Evolutionary conservation across 352 stramenopile genomes (phyloP).

Genomic region (Phytophthora idaei): DNA sequence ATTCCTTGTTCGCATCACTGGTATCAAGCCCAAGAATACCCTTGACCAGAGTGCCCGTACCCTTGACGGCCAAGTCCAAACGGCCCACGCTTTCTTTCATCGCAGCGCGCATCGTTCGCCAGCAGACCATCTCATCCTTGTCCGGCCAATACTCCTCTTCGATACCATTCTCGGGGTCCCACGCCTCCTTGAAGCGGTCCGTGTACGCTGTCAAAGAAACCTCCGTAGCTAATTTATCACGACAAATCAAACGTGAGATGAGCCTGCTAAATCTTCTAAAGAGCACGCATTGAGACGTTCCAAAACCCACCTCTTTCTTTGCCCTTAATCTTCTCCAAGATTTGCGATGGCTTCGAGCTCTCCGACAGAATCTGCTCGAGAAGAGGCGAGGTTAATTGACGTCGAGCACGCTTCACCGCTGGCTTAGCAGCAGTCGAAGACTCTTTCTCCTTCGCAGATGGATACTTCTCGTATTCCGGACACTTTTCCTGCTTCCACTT

Average conservation of each 20-base stretch:
- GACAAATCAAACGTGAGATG: neutral
- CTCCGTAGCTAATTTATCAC: slow-evolving; percentile 47
- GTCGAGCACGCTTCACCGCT: slow-evolving; percentile 35
- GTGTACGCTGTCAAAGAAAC: slow-evolving; percentile 83
- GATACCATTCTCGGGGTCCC: slow-evolving; percentile 95
- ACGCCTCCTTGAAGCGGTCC: slow-evolving; percentile 91
- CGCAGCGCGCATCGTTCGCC: slow-evolving; percentile 78
- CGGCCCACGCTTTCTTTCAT: slow-evolving; percentile 81
- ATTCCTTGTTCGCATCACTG: slow-evolving; percentile 27
- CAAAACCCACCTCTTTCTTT: slow-evolving; percentile 51
- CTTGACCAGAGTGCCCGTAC: slow-evolving; percentile 70
- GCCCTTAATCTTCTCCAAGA: slow-evolving; percentile 80
- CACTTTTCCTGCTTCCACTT: slow-evolving; percentile 93
- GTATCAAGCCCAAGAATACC: slow-evolving; percentile 59
- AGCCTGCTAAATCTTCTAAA: neutral
- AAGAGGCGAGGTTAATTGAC: slow-evolving; percentile 49
- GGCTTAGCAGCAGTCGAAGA: slow-evolving; percentile 27
- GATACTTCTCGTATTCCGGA: slow-evolving; percentile 72
- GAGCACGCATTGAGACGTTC: neutral
- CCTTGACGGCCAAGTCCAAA: slow-evolving; percentile 69
- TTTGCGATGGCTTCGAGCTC: slow-evolving; percentile 73
- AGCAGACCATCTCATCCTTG: slow-evolving; percentile 92
- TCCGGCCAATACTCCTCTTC: slow-evolving; percentile 96
- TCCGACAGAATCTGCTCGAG: slow-evolving; percentile 83
- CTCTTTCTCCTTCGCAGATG: slow-evolving; percentile 21